Base-by-base conservation (phyloP, 805 yeast genomes). In the Saturnispora besseyi region DNA sequence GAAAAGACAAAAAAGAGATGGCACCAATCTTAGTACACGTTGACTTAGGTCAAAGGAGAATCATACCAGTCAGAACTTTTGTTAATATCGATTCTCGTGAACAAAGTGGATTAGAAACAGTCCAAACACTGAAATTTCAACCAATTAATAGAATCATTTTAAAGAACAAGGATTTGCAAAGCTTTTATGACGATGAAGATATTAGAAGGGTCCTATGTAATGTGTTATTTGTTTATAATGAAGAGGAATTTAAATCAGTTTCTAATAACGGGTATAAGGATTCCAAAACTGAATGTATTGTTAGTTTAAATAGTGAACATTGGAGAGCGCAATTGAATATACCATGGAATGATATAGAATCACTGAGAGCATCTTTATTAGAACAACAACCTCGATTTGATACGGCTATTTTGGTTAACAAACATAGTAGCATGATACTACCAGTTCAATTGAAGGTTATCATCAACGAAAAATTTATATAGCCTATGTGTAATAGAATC, bases 261-360 rank as follows among this genome's bases (percentile, higher is more conserved):
- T 36, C 40, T 9, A 11, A 1, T 18, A 36, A 36, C 12, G 26
- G 21, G 40, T 30, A 41, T 26, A 38, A 38, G 31, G 42, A 38
- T 12, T 5, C 13, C 42, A 38, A 38, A 13, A 24, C 28, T 8
- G 42, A 38, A 15, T 38, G 42, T n/a, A 10, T 24, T 11, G 42
- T 38, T 12, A 24, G 11, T 2, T 46, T 62, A 38, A 48, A 15
- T 22, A 60, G 62, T 10, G 60, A 57, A 1, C 50, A 53, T 9
- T 63, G 66, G 65, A 55, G 53, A 41, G 59, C 63, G 28, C 55
- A 50, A 45, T 44, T 63, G 15, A 51, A 56, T 12, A 59, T 61
- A 22, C 48, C 53, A 9, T 38, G 57, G 45, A 51, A 49, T 2
- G 65, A 62, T 10, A 54, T 63, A 30, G 49, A 51, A 29, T 51